Evolutionary conservation across 768 basidiomycete genomes (phyloP).

Genomic region (Sutorius australiensis): DNA sequence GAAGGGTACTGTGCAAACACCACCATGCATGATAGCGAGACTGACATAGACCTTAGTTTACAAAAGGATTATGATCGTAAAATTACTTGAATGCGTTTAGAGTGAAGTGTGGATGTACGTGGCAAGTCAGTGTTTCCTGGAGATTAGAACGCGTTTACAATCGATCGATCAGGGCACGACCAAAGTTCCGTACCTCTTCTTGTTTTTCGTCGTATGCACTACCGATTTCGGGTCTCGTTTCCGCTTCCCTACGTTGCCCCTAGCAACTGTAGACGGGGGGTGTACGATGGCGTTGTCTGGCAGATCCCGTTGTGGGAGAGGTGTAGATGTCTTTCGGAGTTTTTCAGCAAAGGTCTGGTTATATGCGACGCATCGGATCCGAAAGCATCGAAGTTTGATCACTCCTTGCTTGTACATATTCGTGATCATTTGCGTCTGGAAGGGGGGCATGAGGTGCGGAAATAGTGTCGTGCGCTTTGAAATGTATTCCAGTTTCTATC

Average conservation of each 20-base stretch:
- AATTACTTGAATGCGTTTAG: not conserved
- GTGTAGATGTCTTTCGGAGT: constrained; percentile 3
- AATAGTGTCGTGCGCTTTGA: constrained; percentile 18
- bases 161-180: no score
- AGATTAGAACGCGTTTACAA: not conserved
- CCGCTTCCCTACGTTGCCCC: constrained; percentile 5
- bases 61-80: not conserved
- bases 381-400: constrained; percentile 27
- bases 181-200: constrained; percentile 7
- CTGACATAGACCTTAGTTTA: not conserved
- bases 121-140: constrained; percentile 10
- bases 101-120: not conserved
- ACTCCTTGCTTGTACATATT: constrained; percentile 29
- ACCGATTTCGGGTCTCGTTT: constrained; percentile 6
- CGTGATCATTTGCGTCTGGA: constrained; percentile 22
- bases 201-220: not conserved
- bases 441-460: constrained; percentile 22
- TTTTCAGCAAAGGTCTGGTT: constrained; percentile 13
- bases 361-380: constrained; percentile 20
- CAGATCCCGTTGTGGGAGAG: not conserved
- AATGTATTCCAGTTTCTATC: constrained; percentile 18
- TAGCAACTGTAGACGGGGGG: not conserved
- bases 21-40: no score
- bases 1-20: no score
- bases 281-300: not conserved